Percentiles rank a stretch among this genome's conserved stretches.
Evolutionary conservation across 352 stramenopile species (phyloP).

Genomic region (Globisporangium echinulatum): DNA sequence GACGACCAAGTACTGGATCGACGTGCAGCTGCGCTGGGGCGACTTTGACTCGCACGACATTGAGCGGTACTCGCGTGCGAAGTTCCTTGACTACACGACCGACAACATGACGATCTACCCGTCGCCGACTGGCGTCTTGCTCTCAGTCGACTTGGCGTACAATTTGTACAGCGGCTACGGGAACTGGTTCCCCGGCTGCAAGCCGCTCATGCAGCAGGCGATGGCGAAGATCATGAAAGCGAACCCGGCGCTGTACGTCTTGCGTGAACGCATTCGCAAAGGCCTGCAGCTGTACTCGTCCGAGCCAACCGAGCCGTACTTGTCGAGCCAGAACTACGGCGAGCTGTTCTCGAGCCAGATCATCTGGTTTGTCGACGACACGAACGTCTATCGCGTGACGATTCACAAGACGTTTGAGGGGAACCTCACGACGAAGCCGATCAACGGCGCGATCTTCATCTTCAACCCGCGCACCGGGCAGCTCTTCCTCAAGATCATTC

Average conservation of each 20-base stretch:
- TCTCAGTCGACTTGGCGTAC: constrained; percentile 98
- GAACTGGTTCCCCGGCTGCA: constrained; percentile 99
- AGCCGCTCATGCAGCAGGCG: constrained; percentile 98
- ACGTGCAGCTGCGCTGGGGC: constrained; percentile 99
- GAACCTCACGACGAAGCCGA: constrained; percentile 99
- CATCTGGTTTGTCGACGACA: constrained; percentile 99
- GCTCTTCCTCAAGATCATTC: constrained; percentile 99
- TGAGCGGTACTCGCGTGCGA: constrained; percentile 97
- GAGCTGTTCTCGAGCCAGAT: constrained; percentile 99
- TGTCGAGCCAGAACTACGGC: constrained; percentile 99
- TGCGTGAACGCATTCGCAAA: constrained; percentile 99
- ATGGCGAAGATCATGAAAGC: constrained; percentile 99
- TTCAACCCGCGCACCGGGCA: constrained; percentile 99
- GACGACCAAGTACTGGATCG: constrained; percentile 99
- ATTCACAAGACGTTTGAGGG: constrained; percentile 99
- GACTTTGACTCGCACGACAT: constrained; percentile 99
- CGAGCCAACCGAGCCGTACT: constrained; percentile 99
- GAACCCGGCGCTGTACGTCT: constrained; percentile 99
- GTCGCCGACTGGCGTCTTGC: constrained; percentile 96
- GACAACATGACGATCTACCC: constrained; percentile 99
- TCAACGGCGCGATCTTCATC: constrained; percentile 99
- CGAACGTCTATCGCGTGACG: constrained; percentile 98
- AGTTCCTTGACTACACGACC: constrained; percentile 99
- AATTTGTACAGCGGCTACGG: constrained; percentile 99
- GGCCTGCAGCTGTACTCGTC: constrained; percentile 99